Conservation (phyloP, 1,284 basidiomycete genomes). For the Coniferiporia weirii region DNA sequence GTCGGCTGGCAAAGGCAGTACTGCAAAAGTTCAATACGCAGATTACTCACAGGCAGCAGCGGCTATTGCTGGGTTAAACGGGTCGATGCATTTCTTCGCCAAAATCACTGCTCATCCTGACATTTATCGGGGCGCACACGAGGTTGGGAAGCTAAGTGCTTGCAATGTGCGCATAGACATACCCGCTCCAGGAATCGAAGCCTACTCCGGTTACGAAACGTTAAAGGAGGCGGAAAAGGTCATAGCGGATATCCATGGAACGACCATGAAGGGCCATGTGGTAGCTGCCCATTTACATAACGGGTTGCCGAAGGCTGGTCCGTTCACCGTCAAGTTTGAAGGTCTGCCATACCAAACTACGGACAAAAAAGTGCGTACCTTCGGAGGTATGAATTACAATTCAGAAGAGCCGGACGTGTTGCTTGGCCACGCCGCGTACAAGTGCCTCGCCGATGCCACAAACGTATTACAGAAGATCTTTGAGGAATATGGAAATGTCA, state of each 20-base stretch:
- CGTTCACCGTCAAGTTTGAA: slow-evolving; percentile 14
- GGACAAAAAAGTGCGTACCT: slow-evolving; percentile 2
- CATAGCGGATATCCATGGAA: slow-evolving; percentile 1
- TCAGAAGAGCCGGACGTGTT: not conserved
- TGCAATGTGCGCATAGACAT: slow-evolving; percentile 14
- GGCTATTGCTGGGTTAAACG: slow-evolving; percentile 8
- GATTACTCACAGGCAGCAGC: slow-evolving; percentile 5
- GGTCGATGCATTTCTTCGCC: not conserved
- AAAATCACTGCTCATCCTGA: slow-evolving; percentile 1
- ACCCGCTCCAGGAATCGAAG: slow-evolving; percentile 10
- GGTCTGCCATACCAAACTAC: slow-evolving; percentile 7
- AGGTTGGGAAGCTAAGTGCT: slow-evolving; percentile 3
- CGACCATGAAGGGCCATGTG: slow-evolving; percentile 4
- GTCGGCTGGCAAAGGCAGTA: not conserved
- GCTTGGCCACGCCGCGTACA: not conserved
- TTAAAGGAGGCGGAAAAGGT: slow-evolving; percentile 2
- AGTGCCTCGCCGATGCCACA: not conserved
- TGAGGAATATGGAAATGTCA: slow-evolving; percentile 13
- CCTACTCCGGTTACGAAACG: slow-evolving; percentile 13
- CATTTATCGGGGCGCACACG: not conserved
- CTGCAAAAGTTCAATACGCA: slow-evolving; percentile 10
- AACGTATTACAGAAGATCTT: slow-evolving; percentile 2
- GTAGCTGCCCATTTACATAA: slow-evolving; percentile 8
- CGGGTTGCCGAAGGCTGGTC: slow-evolving; percentile 4
- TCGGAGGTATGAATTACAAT: not conserved